Evolutionary conservation across 2,329 filamentous ascomycete species (phyloP), one percentile per base, ranked within the genome.

Genomic region (Penicillium paneum): DNA sequence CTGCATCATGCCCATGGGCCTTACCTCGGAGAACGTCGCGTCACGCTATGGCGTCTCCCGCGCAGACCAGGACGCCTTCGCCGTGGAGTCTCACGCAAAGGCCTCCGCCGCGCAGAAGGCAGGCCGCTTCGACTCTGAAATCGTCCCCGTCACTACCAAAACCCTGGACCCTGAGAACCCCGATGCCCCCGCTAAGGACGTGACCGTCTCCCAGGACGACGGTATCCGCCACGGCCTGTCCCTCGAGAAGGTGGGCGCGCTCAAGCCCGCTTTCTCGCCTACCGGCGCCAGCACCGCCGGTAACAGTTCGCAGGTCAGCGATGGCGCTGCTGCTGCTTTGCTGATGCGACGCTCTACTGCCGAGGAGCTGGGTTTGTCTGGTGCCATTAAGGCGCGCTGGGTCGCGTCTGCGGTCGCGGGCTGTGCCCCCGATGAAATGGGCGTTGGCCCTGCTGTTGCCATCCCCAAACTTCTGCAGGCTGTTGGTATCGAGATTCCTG

Each of bases 1-100:
- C 71, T 96, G 92, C 71, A 84, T 97, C 70, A 95, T 96, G 92
- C 85, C 87, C 63, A 97, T 97, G 92, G 92, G 92, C 0, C 75
- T 93, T 55, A 97, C 92, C 12, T 87, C 85, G 5, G 92, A 97
- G 79, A 96, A 96, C 65, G 91, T 97, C 0, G 90, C 92, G 0
- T 76, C 79, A 64, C 78, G 91, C 43, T 95, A 96, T 68, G 83
- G 83, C 10, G 83, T 97, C 24, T 81, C 76, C 5, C 78, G 92
- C 24, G 80, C 78, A 2, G 91, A 95, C 58, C 91, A 96, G 76
- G 92, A 97, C 68, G 86, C 80, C 1, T 91, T 96, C 62, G 91
- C 92, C 0, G 87, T 85, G 3, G 78, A 83, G 62, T 89, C 85
- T 19, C 92, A 97, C 71, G 76, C 76, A 47, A 84, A 89, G 55